Evolutionary conservation across 2,329 filamentous ascomycete species (phyloP), one percentile per base, ranked within the genome.

Genomic region (Aureobasidium lini): DNA sequence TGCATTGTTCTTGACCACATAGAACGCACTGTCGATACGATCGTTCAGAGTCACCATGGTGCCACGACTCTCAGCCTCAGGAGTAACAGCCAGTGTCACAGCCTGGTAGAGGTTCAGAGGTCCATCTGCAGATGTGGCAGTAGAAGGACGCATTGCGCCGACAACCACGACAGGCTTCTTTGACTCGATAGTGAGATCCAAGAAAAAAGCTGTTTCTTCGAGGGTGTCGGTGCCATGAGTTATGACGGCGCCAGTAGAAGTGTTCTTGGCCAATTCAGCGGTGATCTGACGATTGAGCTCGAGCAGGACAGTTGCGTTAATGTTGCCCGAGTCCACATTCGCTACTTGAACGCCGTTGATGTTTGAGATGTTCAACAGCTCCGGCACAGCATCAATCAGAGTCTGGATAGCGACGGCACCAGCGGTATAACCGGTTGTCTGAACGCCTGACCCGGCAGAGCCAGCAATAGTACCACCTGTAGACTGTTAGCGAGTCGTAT

Each of bases 191-290:
- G 81, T 83, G 3, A 81, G 70, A 62, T 85, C 80, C 8, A 86
- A 72, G 72, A 85, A 85, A 72, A 86, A 85, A 8, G 83, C 81
- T 0, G 81, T 80, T 69, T 86, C 84, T 65, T 86, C 84, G 1
- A 87, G 74, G 0, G 82, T 85, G 65, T 87, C 84, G 8, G 84
- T 87, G 49, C 84, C 84, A 65, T 87, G 84, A 0, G 84, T 86
- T 57, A 87, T 72, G 6, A 86, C 81, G 6, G 79, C 81, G 37
- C 82, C 70, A 9, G 69, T 65, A 40, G 77, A 69, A 1, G 73
- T 71, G 0, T 68, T 66, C 60, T 74, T 74, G 29, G 77, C 75
- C 4, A 84, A 72, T 59, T 80, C 79, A 11, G 66, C 64, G 59
- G 81, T 78, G 56, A 84, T 78, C 58, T 73, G 70, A 28, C 77